Evolutionary conservation across 441 rosid genomes (phyloP), one percentile per base, ranked within the genome.

Genomic region (Codiaeum variegatum): DNA sequence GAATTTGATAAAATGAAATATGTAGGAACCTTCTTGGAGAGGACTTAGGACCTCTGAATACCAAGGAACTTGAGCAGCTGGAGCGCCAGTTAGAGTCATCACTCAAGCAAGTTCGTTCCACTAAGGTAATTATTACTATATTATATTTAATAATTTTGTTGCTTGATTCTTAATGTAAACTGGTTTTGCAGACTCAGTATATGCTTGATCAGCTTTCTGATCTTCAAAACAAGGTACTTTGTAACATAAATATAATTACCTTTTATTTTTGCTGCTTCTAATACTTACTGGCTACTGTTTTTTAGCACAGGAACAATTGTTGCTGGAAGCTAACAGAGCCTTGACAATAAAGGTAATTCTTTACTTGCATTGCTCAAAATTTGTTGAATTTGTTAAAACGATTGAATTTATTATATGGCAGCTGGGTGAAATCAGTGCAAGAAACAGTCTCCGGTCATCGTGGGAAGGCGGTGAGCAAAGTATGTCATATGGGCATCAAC

Each of bases 121-220:
- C 89, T 72, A 92, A 84, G 96, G 99, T 94, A 77, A 75, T 64
- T 64, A 23, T 21, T 58, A n/a, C 9, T 9, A n/a, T n/a, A n/a
- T n/a, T n/a, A n/a, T n/a, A n/a, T n/a, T n/a, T n/a, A n/a, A n/a
- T n/a, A n/a, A n/a, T n/a, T n/a, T n/a, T n/a, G n/a, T n/a, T n/a
- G n/a, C n/a, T n/a, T n/a, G n/a, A n/a, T 32, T 59, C 4, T 49
- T 47, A 1, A 26, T 24, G 28, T 38, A 18, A 58, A 51, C 28
- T 70, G 29, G 59, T 68, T 31, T 58, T 77, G 75, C 86, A 94
- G 99, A 94, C 94, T 23, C 99, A 92, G 76, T 88, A 49, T 62
- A 90, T 94, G 99, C 94, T 94, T 62, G 99, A 94, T 79, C 98
- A 92, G 81, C 93, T 95, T 56, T 71, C 89, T 67, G 97, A 95